These are phyloP conservation scores for Grosmannia penicillata DNA, from an alignment of 2,329 filamentous ascomycete genomes.

Conservation along the genomic window DNA sequence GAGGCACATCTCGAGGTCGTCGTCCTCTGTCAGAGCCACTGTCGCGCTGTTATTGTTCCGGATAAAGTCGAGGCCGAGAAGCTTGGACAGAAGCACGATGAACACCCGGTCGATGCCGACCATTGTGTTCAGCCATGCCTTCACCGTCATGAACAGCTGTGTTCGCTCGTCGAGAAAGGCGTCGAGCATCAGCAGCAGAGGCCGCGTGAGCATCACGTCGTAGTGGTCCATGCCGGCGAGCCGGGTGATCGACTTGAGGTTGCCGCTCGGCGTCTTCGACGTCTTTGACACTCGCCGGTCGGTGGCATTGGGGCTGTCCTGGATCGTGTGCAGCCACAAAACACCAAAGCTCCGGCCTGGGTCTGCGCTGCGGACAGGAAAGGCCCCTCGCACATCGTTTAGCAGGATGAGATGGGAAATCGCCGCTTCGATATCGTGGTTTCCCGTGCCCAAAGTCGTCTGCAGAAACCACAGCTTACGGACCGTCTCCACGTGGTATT, in stretches of 20 bases:
- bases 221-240: slow-evolving; percentile 46
- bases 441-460: slow-evolving; percentile 47
- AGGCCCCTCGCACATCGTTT: slow-evolving; percentile 29
- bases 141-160: slow-evolving; percentile 61
- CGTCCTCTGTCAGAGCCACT: too few relatives aligned
- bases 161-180: slow-evolving; percentile 56
- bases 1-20: slow-evolving; percentile 61
- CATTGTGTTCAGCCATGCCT: slow-evolving; percentile 63
- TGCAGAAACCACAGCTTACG: slow-evolving; percentile 79
- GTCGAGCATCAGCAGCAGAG: slow-evolving; percentile 71
- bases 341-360: slow-evolving; percentile 56
- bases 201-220: slow-evolving; percentile 62
- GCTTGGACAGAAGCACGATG: slow-evolving; percentile 42
- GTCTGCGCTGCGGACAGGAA: slow-evolving; percentile 37
- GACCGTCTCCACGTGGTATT: slow-evolving; percentile 89
- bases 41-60: too few relatives aligned
- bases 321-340: slow-evolving; percentile 68
- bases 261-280: slow-evolving; percentile 27
- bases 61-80: slow-evolving; percentile 38
- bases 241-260: slow-evolving; percentile 21
- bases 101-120: slow-evolving; percentile 50
- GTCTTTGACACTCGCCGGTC: slow-evolving; percentile 36
- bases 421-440: slow-evolving; percentile 67
- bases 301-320: slow-evolving; percentile 33
- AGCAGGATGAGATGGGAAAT: slow-evolving; percentile 55